phyloP scores from a whole-genome alignment of 352 stramenopile species.

The Pythium phragmitis region DNA sequence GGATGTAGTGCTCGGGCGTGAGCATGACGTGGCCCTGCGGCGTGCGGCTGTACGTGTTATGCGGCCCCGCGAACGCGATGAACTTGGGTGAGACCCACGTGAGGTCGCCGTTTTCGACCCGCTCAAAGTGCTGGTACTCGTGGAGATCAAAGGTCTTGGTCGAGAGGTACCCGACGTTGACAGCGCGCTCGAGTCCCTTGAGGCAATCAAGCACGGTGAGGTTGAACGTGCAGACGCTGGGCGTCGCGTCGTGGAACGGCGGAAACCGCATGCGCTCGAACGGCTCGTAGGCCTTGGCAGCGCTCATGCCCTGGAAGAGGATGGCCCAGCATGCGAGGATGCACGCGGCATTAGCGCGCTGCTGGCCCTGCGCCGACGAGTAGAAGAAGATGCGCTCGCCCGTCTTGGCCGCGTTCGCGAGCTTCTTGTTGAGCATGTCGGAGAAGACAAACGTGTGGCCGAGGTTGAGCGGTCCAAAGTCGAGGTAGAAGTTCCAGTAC shows the following conservation, averaged over 20 bases:
- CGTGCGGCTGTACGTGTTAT: constrained; percentile 63
- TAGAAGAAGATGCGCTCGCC: constrained; percentile 83
- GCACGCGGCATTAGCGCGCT: constrained; percentile 88
- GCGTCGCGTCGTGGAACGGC: constrained; percentile 92
- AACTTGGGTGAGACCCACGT: constrained; percentile 94
- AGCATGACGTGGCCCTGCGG: constrained; percentile 88
- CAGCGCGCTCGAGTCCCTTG: constrained; percentile 80
- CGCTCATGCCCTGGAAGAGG: constrained; percentile 77
- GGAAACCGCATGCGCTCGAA: constrained; percentile 58
- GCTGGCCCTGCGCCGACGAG: constrained; percentile 61
- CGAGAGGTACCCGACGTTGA: constrained; percentile 75
- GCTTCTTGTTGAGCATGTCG: constrained; percentile 33
- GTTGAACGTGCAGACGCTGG: constrained; percentile 83
- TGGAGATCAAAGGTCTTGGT: constrained; percentile 87
- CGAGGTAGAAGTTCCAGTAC: constrained; percentile 97
- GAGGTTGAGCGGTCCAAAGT: constrained; percentile 96
- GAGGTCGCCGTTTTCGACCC: constrained; percentile 94
- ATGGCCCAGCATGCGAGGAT: constrained; percentile 89
- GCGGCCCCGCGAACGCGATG: constrained; percentile 93
- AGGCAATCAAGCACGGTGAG: constrained; percentile 91
- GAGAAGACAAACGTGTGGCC: constrained; percentile 70
- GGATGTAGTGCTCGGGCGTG: constrained; percentile 90
- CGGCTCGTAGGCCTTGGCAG: constrained; percentile 70
- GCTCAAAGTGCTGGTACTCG: constrained; percentile 95
- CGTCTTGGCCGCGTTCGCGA: constrained; percentile 32